These are phyloP conservation scores for Debaryomyces hansenii DNA, from an alignment of 805 yeast genomes.

Conservation along the genomic window DNA sequence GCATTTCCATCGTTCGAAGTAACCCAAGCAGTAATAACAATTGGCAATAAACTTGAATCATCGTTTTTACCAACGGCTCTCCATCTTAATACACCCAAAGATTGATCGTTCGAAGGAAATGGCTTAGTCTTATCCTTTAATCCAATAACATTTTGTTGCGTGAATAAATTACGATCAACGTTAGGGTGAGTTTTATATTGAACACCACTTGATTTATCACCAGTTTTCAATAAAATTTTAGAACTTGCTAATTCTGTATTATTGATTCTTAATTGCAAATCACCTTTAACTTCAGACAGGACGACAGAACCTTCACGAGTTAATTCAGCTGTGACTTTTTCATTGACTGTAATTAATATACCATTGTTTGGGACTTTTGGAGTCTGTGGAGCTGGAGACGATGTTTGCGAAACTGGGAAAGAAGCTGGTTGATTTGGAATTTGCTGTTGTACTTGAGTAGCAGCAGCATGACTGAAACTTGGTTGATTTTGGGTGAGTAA, in stretches of 20 bases:
- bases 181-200: slow-evolving; percentile 96
- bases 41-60: slow-evolving; percentile 58
- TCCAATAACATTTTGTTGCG: slow-evolving; percentile 56
- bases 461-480: slow-evolving; percentile 16
- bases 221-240: slow-evolving; percentile 56
- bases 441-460: slow-evolving; percentile 7
- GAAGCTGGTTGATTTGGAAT: slow-evolving; percentile 1
- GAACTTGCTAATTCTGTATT: slow-evolving; percentile 69
- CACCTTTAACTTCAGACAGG: slow-evolving; percentile 84
- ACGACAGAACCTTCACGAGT: slow-evolving; percentile 77
- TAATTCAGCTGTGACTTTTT: slow-evolving; percentile 73
- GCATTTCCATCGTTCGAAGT: slow-evolving; percentile 58
- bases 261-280: slow-evolving; percentile 82
- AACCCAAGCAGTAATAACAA: slow-evolving; percentile 84
- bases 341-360: slow-evolving; percentile 73
- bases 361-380: slow-evolving; percentile 61
- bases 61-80: slow-evolving; percentile 67
- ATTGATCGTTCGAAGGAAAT: slow-evolving; percentile 90
- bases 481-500: slow-evolving; percentile 25
- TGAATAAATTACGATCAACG: slow-evolving; percentile 77
- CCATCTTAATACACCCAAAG: slow-evolving; percentile 93
- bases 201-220: slow-evolving; percentile 47
- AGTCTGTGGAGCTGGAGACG: slow-evolving; percentile 23
- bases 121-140: slow-evolving; percentile 76
- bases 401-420: slow-evolving; percentile 21